These are phyloP conservation scores for Trichosanthes truncata DNA, from an alignment of 306 rosid species.

Conservation along the genomic window DNA sequence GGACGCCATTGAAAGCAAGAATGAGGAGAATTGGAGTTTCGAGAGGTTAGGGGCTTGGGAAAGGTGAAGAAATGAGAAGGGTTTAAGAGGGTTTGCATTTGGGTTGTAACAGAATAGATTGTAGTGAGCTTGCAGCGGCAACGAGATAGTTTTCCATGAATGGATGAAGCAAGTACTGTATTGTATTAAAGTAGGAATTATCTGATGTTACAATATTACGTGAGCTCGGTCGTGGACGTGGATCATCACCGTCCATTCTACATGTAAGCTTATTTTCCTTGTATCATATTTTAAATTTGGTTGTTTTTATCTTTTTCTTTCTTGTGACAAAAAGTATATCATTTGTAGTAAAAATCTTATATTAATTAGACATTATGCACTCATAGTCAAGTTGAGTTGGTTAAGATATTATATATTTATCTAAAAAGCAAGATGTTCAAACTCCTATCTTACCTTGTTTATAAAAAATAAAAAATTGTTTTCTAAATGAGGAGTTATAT, in stretches of 20 bases:
- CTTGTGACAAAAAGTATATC: too few relatives aligned
- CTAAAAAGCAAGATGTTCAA: too few relatives aligned
- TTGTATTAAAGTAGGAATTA: background rate
- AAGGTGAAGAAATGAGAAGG: constrained; percentile 51
- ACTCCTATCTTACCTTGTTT: too few relatives aligned
- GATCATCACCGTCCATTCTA: background rate
- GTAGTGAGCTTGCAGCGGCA: background rate
- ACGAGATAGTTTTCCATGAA: background rate
- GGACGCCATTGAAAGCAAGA: constrained; percentile 26
- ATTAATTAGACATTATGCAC: too few relatives aligned
- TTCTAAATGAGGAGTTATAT: too few relatives aligned
- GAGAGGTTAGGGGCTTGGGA: constrained; percentile 57
- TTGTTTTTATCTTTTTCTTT: background rate
- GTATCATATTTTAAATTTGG: background rate
- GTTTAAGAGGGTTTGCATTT: constrained; percentile 59
- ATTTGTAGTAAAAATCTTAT: too few relatives aligned
- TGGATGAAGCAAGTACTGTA: background rate
- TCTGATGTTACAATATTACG: background rate
- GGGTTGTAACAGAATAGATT: background rate
- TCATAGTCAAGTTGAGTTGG: too few relatives aligned
- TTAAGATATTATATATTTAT: too few relatives aligned
- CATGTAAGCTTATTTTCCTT: background rate
- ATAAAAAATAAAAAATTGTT: too few relatives aligned
- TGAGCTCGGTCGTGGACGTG: background rate
- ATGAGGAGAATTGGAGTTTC: constrained; percentile 8